A percentile compares a stretch with the other conserved stretches of the same genome.
Conservation (phyloP, 2,329 filamentous ascomycete genomes). For the Ceratocystiopsis sp. region DNA sequence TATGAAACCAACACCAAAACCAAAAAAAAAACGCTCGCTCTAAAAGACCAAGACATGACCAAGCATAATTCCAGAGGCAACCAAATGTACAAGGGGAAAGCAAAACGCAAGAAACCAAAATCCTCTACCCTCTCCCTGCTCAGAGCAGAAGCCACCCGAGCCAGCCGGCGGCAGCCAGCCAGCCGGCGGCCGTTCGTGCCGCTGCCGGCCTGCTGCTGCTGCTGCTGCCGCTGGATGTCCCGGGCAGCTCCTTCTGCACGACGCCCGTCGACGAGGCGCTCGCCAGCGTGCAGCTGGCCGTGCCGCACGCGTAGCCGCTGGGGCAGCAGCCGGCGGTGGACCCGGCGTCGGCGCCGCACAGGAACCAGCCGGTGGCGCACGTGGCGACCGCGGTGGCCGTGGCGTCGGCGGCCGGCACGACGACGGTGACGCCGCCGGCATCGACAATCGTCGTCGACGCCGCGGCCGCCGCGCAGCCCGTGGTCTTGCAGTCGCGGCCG, state of each 20-base stretch:
- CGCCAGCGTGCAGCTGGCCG: conserved; percentile 48
- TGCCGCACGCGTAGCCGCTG: conserved; percentile 55
- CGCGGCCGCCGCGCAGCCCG: conserved; percentile 50
- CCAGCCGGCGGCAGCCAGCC: neutral
- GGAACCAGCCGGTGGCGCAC: conserved; percentile 67
- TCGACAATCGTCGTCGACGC: conserved; percentile 42
- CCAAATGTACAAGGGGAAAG: no score
- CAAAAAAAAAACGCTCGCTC: no score
- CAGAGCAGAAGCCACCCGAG: no score
- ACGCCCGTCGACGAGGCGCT: conserved; percentile 36
- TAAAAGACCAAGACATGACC: no score
- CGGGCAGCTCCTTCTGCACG: conserved; percentile 35
- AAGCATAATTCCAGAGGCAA: no score
- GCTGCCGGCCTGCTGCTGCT: neutral
- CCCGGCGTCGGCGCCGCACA: conserved; percentile 42
- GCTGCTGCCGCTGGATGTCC: neutral
- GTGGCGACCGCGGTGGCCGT: conserved; percentile 18
- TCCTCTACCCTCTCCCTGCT: no score
- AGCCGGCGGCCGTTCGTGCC: neutral
- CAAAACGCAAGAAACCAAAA: no score
- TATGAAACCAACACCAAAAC: no score
- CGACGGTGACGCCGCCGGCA: conserved; percentile 51
- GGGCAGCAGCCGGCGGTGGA: conserved; percentile 72
- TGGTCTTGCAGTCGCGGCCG: conserved; percentile 67
- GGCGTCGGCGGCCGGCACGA: conserved; percentile 36